Conservation (phyloP, 331 rosid genomes). For the Prunus yedoensis region DNA sequence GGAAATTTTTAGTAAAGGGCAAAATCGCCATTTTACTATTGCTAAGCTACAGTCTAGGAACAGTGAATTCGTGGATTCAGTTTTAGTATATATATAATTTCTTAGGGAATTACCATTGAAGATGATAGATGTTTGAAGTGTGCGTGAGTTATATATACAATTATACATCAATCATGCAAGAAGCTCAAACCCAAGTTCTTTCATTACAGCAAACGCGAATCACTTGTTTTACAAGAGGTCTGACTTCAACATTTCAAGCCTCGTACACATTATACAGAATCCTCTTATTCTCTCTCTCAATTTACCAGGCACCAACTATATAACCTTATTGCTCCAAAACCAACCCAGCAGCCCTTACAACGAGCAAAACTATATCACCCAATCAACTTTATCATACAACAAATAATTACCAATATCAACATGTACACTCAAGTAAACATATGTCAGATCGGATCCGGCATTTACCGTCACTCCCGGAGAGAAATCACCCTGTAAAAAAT, state of each 20-base stretch:
- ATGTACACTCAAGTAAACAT: constrained; percentile 42
- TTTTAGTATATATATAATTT: too few relatives aligned
- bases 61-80: too few relatives aligned
- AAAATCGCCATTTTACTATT: too few relatives aligned
- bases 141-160: too few relatives aligned
- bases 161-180: background rate
- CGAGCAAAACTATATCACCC: constrained; percentile 37
- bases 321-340: constrained; percentile 29
- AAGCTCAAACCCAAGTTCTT: constrained; percentile 23
- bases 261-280: constrained; percentile 39
- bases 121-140: too few relatives aligned
- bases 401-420: constrained; percentile 44
- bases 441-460: constrained; percentile 13
- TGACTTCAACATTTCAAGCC: constrained; percentile 25
- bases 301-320: constrained; percentile 22
- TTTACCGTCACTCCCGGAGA: constrained; percentile 22
- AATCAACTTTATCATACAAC: constrained; percentile 46
- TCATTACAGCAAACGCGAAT: constrained; percentile 35
- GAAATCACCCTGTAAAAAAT: constrained; percentile 28
- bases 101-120: too few relatives aligned
- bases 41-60: too few relatives aligned
- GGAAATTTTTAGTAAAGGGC: too few relatives aligned
- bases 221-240: constrained; percentile 38
- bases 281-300: constrained; percentile 35
- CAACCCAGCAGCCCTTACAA: constrained; percentile 30